Percentiles rank a stretch among this genome's conserved stretches.
Evolutionary conservation across 106 monocot species (phyloP).

Genomic region (Amphibolis antarctica): DNA sequence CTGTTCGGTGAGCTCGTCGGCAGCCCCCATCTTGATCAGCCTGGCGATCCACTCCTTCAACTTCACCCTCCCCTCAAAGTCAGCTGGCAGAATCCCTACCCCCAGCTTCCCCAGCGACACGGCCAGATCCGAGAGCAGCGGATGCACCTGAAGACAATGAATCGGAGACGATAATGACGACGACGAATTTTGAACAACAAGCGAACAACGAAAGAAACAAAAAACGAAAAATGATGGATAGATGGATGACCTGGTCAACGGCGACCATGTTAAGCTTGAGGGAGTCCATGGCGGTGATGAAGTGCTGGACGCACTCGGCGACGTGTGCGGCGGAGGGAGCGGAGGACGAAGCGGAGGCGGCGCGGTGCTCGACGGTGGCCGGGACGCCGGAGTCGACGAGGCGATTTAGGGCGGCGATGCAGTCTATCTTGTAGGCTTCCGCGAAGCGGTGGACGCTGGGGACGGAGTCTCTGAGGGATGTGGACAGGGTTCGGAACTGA

Average conservation of each 20-base stretch:
- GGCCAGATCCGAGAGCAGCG: conserved; percentile 51
- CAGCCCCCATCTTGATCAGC: conserved; percentile 80
- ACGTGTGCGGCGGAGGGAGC: conserved; percentile 34
- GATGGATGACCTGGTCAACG: conserved; percentile 23
- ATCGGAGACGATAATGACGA: too few relatives aligned
- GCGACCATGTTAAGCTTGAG: conserved; percentile 25
- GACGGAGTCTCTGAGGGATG: conserved; percentile 50
- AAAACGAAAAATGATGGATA: too few relatives aligned
- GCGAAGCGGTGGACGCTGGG: conserved; percentile 63
- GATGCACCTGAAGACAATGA: conserved; percentile 30
- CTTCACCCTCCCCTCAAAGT: conserved; percentile 80
- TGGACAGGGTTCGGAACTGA: conserved; percentile 60
- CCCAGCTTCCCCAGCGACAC: conserved; percentile 63
- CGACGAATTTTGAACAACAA: too few relatives aligned
- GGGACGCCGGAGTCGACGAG: conserved; percentile 69
- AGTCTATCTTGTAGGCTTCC: conserved; percentile 65
- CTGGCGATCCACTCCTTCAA: conserved; percentile 72
- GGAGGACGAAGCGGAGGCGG: conserved; percentile 9
- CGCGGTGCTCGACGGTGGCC: conserved; percentile 80
- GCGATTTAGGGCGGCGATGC: conserved; percentile 71
- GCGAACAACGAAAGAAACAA: too few relatives aligned
- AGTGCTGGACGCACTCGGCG: conserved; percentile 83
- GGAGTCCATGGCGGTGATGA: conserved; percentile 63
- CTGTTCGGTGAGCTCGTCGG: conserved; percentile 87
- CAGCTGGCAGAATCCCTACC: conserved; percentile 38